phyloP scores from a whole-genome alignment of 2,329 filamentous ascomycete genomes.

The Colletotrichum destructivum region DNA sequence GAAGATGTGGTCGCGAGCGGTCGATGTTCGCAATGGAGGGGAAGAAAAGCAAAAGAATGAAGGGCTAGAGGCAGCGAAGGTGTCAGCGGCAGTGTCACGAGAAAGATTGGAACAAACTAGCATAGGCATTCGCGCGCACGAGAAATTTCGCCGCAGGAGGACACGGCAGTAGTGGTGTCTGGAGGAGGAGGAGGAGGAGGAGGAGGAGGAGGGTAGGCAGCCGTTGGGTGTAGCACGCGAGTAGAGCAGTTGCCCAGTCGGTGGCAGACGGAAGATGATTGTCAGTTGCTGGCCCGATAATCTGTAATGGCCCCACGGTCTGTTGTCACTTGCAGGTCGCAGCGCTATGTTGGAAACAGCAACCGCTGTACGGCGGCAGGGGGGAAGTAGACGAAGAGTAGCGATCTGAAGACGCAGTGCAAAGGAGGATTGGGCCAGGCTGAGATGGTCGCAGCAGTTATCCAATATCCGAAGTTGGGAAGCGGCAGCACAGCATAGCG shows the following conservation, averaged over 20 bases:
- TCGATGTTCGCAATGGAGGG: conserved; percentile 10
- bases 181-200: conserved; percentile 22
- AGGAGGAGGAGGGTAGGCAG: conserved; percentile 26
- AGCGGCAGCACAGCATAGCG: conserved; percentile 1
- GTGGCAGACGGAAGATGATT: not conserved
- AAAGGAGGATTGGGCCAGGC: not conserved
- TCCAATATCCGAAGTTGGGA: conserved; percentile 16
- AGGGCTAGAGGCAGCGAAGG: conserved; percentile 3
- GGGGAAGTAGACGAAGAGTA: conserved; percentile 7
- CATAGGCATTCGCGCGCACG: not conserved
- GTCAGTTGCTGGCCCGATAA: not conserved
- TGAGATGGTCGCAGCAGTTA: conserved; percentile 11
- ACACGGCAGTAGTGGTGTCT: conserved; percentile 15
- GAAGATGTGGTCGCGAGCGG: conserved; percentile 11
- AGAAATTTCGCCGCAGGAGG: conserved; percentile 26
- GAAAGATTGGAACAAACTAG: conserved; percentile 8
- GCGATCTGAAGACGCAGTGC: conserved; percentile 18
- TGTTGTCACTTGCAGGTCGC: conserved; percentile 13
- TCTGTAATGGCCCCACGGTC: not conserved
- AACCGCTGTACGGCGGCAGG: conserved; percentile 24
- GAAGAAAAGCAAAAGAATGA: conserved; percentile 19
- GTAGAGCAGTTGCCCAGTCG: conserved; percentile 10
- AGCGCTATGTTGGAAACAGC: conserved; percentile 30
- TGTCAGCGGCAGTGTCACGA: conserved; percentile 35
- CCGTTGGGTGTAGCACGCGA: not conserved